Evolutionary conservation across 208 protist genomes (phyloP).

Genomic region (Leishmania braziliensis): DNA sequence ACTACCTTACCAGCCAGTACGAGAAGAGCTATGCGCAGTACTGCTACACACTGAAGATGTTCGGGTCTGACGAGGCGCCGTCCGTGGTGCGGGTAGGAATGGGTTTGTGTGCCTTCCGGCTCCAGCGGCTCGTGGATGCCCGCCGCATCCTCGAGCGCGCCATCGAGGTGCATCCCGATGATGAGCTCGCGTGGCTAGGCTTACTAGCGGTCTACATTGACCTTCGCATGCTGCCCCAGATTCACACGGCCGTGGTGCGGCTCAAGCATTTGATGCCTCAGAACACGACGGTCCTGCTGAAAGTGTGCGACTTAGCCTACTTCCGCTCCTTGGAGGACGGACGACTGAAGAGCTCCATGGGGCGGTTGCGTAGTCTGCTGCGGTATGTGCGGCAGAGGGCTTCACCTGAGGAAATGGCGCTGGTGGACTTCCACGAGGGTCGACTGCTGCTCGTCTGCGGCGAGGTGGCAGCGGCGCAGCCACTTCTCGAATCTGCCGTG

Average conservation of each 20-base stretch:
- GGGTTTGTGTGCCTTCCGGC: slow-evolving; percentile 76
- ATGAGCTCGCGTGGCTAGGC: slow-evolving; percentile 78
- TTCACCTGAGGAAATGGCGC: slow-evolving; percentile 57
- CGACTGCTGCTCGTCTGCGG: slow-evolving; percentile 61
- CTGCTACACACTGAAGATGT: slow-evolving; percentile 57
- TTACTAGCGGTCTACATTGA: slow-evolving; percentile 79
- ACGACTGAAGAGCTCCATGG: slow-evolving; percentile 38
- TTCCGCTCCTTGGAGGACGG: slow-evolving; percentile 49
- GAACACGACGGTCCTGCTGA: slow-evolving; percentile 78
- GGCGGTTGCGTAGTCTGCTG: slow-evolving; percentile 54
- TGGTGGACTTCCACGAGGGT: slow-evolving; percentile 83
- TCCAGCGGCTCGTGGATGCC: slow-evolving; percentile 52
- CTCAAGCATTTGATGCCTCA: slow-evolving; percentile 61
- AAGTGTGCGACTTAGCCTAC: slow-evolving; percentile 83
- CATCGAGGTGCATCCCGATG: slow-evolving; percentile 58
- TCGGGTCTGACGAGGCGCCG: slow-evolving; percentile 64
- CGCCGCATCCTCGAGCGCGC: slow-evolving; percentile 69
- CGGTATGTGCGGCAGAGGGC: slow-evolving; percentile 48
- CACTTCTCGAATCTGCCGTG: slow-evolving; percentile 63
- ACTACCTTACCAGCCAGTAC: slow-evolving; percentile 67
- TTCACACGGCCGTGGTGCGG: slow-evolving; percentile 52
- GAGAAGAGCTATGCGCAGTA: slow-evolving; percentile 78
- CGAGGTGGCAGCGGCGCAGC: slow-evolving; percentile 54
- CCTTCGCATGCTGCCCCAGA: slow-evolving; percentile 55
- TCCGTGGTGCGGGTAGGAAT: slow-evolving; percentile 83